Conservation (phyloP, 1,139 yeast species). For the Blastobotrys indianensis region DNA sequence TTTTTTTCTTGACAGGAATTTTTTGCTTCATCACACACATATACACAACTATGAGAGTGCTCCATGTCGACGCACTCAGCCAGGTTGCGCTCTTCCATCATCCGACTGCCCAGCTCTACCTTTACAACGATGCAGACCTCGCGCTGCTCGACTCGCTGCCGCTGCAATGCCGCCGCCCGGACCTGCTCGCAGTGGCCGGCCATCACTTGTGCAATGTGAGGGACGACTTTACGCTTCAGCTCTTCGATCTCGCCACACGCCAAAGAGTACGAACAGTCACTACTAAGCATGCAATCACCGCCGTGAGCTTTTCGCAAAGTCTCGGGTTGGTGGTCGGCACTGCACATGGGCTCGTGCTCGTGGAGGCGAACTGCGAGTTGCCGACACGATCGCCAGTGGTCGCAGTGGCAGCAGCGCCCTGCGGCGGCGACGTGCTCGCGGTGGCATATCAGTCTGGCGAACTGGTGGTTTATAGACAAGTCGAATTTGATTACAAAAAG, state of each 20-base stretch:
- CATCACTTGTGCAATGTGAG: slow-evolving; percentile 2
- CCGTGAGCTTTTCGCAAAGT: not conserved
- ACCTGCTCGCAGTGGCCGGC: slow-evolving; percentile 1
- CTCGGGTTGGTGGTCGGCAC: slow-evolving; percentile 5
- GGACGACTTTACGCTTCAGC: not conserved
- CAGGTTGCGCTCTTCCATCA: slow-evolving; percentile 9
- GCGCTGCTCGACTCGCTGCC: slow-evolving; percentile 5
- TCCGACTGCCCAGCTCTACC: slow-evolving; percentile 4
- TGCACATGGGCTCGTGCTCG: slow-evolving; percentile 1
- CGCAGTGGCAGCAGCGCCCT: slow-evolving; percentile 7
- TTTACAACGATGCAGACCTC: slow-evolving; percentile 6
- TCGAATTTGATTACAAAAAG: not conserved
- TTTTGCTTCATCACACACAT: no score
- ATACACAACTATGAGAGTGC: not conserved
- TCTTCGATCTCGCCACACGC: slow-evolving; percentile 5
- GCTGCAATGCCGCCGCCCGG: slow-evolving; percentile 1
- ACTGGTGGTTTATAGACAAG: not conserved
- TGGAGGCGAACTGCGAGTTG: not conserved
- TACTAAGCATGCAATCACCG: not conserved
- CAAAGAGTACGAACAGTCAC: not conserved
- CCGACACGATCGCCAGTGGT: not conserved
- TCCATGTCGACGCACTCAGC: slow-evolving; percentile 3
- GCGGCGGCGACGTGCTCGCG: slow-evolving; percentile 8
- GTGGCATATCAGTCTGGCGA: not conserved
- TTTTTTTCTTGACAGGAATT: no score